Percentiles rank a stretch among this genome's conserved stretches.
Conservation (phyloP, 1,284 basidiomycete genomes). For the Puccinia horiana region DNA sequence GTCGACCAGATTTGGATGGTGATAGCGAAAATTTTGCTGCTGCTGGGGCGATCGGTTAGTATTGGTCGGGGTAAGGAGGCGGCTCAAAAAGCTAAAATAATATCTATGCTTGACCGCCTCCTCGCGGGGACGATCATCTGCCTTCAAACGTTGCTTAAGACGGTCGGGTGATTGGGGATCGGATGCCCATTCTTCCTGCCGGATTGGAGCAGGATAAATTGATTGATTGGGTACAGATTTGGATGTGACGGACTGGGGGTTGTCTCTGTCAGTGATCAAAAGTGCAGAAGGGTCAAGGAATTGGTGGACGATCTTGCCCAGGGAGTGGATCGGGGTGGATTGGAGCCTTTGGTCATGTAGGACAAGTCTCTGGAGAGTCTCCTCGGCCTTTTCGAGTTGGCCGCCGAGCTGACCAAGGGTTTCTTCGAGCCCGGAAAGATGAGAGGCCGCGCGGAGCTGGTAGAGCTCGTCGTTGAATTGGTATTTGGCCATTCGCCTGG, state of each 20-base stretch:
- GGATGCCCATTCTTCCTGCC: neutral
- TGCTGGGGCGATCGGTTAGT: neutral
- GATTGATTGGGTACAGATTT: neutral
- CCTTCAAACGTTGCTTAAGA: neutral
- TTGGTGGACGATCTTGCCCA: slow-evolving; percentile 7
- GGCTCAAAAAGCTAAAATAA: neutral
- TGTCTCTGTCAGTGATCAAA: neutral
- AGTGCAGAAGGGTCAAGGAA: neutral
- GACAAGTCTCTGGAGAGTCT: neutral
- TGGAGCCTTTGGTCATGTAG: neutral
- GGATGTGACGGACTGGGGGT: neutral
- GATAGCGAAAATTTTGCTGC: neutral
- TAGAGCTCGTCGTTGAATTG: neutral
- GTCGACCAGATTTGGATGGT: neutral
- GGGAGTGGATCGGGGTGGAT: neutral
- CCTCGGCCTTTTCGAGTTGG: neutral
- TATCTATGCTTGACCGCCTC: neutral
- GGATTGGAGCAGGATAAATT: neutral
- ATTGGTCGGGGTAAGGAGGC: neutral
- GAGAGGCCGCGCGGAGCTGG: neutral
- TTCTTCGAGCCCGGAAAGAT: slow-evolving; percentile 2
- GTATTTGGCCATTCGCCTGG: neutral
- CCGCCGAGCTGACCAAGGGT: neutral
- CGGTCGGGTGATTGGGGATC: neutral
- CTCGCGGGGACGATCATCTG: neutral